Evolutionary conservation across 371 early-diverging fungal species (phyloP), one percentile per base, ranked within the genome.

Genomic region (Nematocida sp.): DNA sequence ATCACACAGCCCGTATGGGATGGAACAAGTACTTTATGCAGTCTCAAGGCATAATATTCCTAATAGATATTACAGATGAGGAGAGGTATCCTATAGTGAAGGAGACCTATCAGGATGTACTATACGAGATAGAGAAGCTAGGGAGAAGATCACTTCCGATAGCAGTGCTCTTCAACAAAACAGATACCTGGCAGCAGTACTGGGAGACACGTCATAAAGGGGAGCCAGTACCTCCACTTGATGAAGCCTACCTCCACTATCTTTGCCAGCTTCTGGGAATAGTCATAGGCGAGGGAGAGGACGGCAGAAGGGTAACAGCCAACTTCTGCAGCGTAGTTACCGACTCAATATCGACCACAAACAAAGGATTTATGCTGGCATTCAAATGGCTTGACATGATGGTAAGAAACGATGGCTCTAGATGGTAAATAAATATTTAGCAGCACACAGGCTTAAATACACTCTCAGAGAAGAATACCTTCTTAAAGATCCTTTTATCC

Each of bases 101-200:
- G 41, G 78, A 81, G 43, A 80, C 80, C 15, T 84, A 70, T 48
- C 45, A 78, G 2, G 53, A 46, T n/a, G 75, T 84, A 19, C 34
- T 64, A n/a, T 40, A 76, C 2, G 41, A 77, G 38, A 79, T 78
- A 60, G 76, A 75, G 29, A 38, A 45, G 35, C 25, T 53, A 0
- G 70, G 47, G 5, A 53, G 48, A 37, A 48, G 46, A 21, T 55
- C 66, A 19, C 65, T 79, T 19, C 84, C 84, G n/a, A 67, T 84
- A 25, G 78, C 78, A 52, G 80, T 84, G 11, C 78, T 84, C n/a
- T 79, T 84, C 76, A 84, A 84, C 58, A 84, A 84, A 64, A 79
- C 81, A 51, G 84, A 84, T 67, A 40, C 74, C 35, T 49, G 77
- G 38, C 57, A 76, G 9, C 65, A 80, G 32, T 64, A 48, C 3